Conservation (phyloP, 2,329 filamentous ascomycete genomes). For the Alternaria panax region DNA sequence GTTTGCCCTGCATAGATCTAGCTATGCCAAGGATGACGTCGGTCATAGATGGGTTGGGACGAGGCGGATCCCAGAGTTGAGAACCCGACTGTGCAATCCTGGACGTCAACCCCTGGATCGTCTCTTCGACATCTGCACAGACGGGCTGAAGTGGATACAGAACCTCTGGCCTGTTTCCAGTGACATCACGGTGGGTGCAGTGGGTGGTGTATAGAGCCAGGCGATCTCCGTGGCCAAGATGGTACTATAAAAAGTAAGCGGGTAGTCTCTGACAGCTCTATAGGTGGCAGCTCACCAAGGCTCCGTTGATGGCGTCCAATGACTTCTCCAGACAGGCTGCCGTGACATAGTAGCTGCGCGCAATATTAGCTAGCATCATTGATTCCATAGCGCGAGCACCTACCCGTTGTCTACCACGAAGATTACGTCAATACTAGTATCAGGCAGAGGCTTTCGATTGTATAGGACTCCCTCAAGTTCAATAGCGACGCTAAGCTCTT, state of each 20-base stretch:
- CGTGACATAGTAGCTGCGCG: slow-evolving; percentile 39
- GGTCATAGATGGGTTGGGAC: slow-evolving; percentile 39
- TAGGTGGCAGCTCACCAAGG: slow-evolving; percentile 12
- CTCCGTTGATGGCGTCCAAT: slow-evolving; percentile 24
- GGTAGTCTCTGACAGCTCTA: not conserved
- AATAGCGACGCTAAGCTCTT: slow-evolving; percentile 42
- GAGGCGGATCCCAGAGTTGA: slow-evolving; percentile 37
- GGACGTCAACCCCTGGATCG: slow-evolving; percentile 26
- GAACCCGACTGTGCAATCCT: slow-evolving; percentile 29
- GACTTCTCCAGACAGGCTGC: slow-evolving; percentile 33
- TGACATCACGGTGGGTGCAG: slow-evolving; percentile 37
- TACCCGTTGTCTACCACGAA: slow-evolving; percentile 51
- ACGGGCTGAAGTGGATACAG: slow-evolving; percentile 30
- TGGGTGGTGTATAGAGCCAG: slow-evolving; percentile 43
- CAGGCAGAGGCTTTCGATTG: slow-evolving; percentile 24
- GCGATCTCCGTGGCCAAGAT: slow-evolving; percentile 32
- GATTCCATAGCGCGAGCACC: not conserved
- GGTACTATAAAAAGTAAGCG: slow-evolving; percentile 15
- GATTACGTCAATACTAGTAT: slow-evolving; percentile 41
- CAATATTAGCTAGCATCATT: slow-evolving; percentile 3
- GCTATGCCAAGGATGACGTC: slow-evolving; percentile 36
- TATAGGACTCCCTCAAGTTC: slow-evolving; percentile 41
- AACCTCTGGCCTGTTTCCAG: slow-evolving; percentile 36
- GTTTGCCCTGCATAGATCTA: slow-evolving; percentile 26
- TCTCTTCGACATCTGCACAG: slow-evolving; percentile 21